phyloP scores from a whole-genome alignment of 495 filamentous ascomycete species.

The Pyrenula massariospora region DNA sequence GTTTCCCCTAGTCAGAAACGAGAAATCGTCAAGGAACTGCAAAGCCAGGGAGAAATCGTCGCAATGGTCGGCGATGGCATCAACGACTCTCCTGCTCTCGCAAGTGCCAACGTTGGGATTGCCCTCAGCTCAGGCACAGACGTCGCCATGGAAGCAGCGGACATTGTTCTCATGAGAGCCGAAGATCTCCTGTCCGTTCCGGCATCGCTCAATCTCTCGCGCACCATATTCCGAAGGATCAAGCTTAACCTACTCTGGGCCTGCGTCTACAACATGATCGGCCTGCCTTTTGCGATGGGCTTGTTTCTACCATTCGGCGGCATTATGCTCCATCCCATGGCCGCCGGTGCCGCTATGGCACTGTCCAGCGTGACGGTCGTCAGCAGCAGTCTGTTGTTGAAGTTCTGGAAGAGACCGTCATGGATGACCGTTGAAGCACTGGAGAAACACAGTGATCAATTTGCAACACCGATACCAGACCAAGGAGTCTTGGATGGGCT shows the following conservation, averaged over 20 bases:
- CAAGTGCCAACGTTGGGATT: constrained; percentile 86
- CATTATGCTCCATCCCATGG: constrained; percentile 82
- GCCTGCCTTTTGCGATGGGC: constrained; percentile 94
- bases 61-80: constrained; percentile 99
- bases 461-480: constrained; percentile 4
- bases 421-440: constrained; percentile 78
- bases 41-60: constrained; percentile 59
- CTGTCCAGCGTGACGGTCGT: constrained; percentile 84
- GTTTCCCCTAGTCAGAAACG: constrained; percentile 84
- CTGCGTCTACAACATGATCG: constrained; percentile 83
- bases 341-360: constrained; percentile 91
- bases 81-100: constrained; percentile 94
- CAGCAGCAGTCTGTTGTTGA: constrained; percentile 67
- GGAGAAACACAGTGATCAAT: constrained; percentile 25
- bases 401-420: constrained; percentile 71
- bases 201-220: constrained; percentile 68
- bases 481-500: constrained; percentile 15
- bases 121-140: constrained; percentile 88
- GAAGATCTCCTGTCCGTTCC: constrained; percentile 87
- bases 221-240: constrained; percentile 82
- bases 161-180: constrained; percentile 89
- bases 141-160: constrained; percentile 95
- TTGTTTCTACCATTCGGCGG: constrained; percentile 81
- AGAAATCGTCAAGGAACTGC: constrained; percentile 64
- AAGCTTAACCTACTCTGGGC: constrained; percentile 89